A percentile compares a stretch with the other conserved stretches of the same genome.
These are phyloP conservation scores for Fusarium kyushuense DNA, from an alignment of 2,329 filamentous ascomycete species.

Conservation along the genomic window DNA sequence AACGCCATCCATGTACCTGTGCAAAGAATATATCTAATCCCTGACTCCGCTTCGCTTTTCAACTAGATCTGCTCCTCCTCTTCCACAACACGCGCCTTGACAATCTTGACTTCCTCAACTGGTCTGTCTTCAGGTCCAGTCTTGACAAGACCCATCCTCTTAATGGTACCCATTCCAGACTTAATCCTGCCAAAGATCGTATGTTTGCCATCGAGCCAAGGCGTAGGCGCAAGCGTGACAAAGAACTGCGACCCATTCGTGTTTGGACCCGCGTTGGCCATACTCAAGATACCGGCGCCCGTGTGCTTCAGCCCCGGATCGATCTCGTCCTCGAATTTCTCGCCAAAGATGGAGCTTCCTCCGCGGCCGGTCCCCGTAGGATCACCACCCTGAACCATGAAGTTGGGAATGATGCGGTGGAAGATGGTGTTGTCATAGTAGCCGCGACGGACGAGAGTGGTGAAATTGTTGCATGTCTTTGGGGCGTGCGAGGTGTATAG, in stretches of 20 bases:
- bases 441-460: constrained; percentile 79
- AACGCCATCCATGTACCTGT: constrained; percentile 39
- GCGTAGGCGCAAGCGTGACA: constrained; percentile 91
- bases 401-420: constrained; percentile 94
- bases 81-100: constrained; percentile 77
- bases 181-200: constrained; percentile 95
- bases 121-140: constrained; percentile 86
- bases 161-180: constrained; percentile 83
- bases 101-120: constrained; percentile 82
- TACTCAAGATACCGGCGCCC: constrained; percentile 91
- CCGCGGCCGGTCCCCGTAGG: constrained; percentile 94
- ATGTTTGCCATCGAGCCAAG: constrained; percentile 97
- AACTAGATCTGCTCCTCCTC: constrained; percentile 57
- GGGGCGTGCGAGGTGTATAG: constrained; percentile 92
- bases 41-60: constrained; percentile 1
- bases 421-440: constrained; percentile 91
- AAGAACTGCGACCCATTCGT: constrained; percentile 98
- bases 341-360: constrained; percentile 89
- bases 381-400: constrained; percentile 97
- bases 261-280: constrained; percentile 94
- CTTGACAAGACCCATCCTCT: constrained; percentile 88
- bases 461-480: constrained; percentile 89
- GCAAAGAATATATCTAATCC: constrained; percentile 14
- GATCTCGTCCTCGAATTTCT: constrained; percentile 96
- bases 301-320: constrained; percentile 83